These are phyloP conservation scores for Candida cerambycidarum DNA, from an alignment of 805 yeast genomes.

Conservation along the genomic window DNA sequence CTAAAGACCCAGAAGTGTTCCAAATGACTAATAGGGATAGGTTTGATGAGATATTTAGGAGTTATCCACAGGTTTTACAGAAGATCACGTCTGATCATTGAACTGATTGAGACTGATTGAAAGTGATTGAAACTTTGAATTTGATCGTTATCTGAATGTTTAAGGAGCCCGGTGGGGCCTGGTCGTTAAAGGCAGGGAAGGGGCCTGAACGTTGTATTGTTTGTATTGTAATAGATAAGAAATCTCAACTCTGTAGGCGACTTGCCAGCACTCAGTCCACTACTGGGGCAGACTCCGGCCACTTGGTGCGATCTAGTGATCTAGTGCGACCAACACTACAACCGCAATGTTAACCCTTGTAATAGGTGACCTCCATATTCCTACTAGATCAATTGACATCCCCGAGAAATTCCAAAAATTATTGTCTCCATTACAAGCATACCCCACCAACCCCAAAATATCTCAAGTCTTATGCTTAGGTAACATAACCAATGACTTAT, in stretches of 20 bases:
- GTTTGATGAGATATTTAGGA: constrained; percentile 61
- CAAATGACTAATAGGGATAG: constrained; percentile 66
- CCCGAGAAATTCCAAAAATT: constrained; percentile 70
- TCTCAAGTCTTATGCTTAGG: constrained; percentile 85
- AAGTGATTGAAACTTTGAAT: too few species aligned
- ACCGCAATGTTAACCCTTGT: constrained; percentile 61
- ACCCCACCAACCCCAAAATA: constrained; percentile 58
- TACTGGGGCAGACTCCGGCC: too few species aligned
- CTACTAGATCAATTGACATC: constrained; percentile 71
- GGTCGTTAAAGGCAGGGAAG: too few species aligned
- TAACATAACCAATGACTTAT: constrained; percentile 67
- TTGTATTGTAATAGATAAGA: too few species aligned
- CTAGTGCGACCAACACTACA: too few species aligned
- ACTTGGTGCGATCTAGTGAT: not conserved
- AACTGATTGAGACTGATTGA: not conserved
- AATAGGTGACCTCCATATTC: constrained; percentile 87
- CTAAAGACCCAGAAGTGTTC: constrained; percentile 82
- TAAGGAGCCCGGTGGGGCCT: too few species aligned
- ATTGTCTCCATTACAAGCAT: constrained; percentile 59
- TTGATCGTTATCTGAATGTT: too few species aligned
- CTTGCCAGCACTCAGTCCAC: too few species aligned
- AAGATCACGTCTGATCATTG: constrained; percentile 43
- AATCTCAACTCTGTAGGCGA: too few species aligned
- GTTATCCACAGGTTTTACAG: constrained; percentile 68
- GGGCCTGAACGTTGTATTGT: too few species aligned